These are phyloP conservation scores for Tetragonia tetragonoides DNA, from an alignment of 148 eudicot species.

Conservation along the genomic window DNA sequence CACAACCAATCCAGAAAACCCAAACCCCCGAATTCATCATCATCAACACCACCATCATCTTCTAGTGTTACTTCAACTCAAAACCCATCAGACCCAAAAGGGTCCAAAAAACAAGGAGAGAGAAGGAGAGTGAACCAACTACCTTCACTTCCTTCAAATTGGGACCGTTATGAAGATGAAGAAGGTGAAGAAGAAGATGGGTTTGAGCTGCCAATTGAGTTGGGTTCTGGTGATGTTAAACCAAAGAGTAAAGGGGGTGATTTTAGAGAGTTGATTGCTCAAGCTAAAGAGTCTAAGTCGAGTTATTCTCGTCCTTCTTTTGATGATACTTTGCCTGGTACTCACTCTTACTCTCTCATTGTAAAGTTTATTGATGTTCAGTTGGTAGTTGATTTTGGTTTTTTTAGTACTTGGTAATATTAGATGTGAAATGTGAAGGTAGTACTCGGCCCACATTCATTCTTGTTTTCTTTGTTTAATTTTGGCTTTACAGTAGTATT, in stretches of 20 bases:
- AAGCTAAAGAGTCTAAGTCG: constrained; percentile 53
- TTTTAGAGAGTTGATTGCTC: constrained; percentile 58
- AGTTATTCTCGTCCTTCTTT: constrained; percentile 29
- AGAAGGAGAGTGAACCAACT: constrained; percentile 7
- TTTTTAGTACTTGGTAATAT: neutral
- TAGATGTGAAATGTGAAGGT: too few relatives aligned
- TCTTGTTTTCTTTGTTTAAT: too few relatives aligned
- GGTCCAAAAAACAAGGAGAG: constrained; percentile 19
- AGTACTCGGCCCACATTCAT: too few relatives aligned
- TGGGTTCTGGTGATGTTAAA: constrained; percentile 30
- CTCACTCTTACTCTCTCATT: neutral
- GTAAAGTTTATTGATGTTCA: neutral
- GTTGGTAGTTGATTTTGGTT: neutral
- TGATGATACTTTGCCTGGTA: constrained; percentile 55
- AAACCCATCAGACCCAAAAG: constrained; percentile 4
- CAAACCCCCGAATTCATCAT: constrained; percentile 5
- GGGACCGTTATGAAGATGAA: constrained; percentile 39
- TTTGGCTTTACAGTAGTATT: too few relatives aligned
- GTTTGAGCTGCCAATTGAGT: neutral
- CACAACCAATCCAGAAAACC: constrained; percentile 43
- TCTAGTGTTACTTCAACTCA: neutral
- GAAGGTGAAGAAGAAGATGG: constrained; percentile 7
- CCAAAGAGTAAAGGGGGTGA: constrained; percentile 86
- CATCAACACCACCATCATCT: constrained; percentile 18
- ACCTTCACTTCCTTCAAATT: constrained; percentile 42